Percentiles rank a stretch among this genome's conserved stretches.
Evolutionary conservation across 2,329 filamentous ascomycete species (phyloP).

Genomic region (Aspergillus sp.): DNA sequence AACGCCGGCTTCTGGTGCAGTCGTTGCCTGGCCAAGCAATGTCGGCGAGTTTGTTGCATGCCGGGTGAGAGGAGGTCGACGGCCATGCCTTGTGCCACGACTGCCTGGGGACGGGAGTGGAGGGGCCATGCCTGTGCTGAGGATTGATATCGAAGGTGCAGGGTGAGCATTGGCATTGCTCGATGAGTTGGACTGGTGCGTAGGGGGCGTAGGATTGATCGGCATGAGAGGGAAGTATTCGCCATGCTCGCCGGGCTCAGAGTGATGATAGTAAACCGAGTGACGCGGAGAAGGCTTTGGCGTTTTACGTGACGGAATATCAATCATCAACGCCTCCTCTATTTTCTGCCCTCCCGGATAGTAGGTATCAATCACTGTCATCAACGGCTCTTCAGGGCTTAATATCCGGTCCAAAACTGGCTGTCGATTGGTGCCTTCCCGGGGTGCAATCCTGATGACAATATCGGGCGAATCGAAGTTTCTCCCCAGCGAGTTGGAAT

Average conservation of each 20-base stretch:
- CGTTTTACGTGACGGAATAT: slow-evolving; percentile 71
- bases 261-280: slow-evolving; percentile 42
- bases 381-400: slow-evolving; percentile 81
- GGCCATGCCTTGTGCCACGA: slow-evolving; percentile 51
- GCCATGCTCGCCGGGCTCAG: slow-evolving; percentile 64
- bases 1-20: slow-evolving; percentile 19
- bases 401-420: slow-evolving; percentile 61
- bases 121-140: slow-evolving; percentile 75
- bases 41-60: slow-evolving; percentile 81
- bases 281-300: slow-evolving; percentile 73
- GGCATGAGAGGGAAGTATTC: slow-evolving; percentile 81
- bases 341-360: slow-evolving; percentile 84
- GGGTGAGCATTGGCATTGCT: slow-evolving; percentile 37
- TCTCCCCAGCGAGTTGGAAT: slow-evolving; percentile 83
- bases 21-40: slow-evolving; percentile 48
- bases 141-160: slow-evolving; percentile 69
- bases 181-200: slow-evolving; percentile 36
- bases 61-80: slow-evolving; percentile 56
- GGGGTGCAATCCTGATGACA: slow-evolving; percentile 68
- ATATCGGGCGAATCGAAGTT: slow-evolving; percentile 90
- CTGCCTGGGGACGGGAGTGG: slow-evolving; percentile 78
- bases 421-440: slow-evolving; percentile 49
- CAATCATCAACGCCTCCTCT: slow-evolving; percentile 86
- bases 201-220: slow-evolving; percentile 39
- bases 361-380: slow-evolving; percentile 70